These are phyloP conservation scores for Aspergillus fischeri DNA, from an alignment of 2,329 filamentous ascomycete species.

Conservation along the genomic window DNA sequence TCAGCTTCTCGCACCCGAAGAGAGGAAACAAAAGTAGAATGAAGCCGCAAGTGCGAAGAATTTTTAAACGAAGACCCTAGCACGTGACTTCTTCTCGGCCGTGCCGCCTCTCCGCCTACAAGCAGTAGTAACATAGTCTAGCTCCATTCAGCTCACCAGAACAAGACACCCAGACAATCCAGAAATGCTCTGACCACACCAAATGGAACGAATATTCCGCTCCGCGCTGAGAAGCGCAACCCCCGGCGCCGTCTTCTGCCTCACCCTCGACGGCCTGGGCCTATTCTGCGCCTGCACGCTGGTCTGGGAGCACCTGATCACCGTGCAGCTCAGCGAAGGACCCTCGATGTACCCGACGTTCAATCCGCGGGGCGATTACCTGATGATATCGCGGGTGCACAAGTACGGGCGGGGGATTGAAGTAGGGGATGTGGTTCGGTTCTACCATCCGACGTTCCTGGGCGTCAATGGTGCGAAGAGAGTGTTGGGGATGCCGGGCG, in stretches of 20 bases:
- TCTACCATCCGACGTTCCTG: slow-evolving; percentile 66
- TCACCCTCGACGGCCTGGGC: slow-evolving; percentile 30
- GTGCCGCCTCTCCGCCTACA: slow-evolving; percentile 5
- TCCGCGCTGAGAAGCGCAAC: slow-evolving; percentile 19
- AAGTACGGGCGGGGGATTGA: slow-evolving; percentile 62
- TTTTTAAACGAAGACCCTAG: background rate
- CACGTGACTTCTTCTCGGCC: slow-evolving; percentile 12
- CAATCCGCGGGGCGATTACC: slow-evolving; percentile 60
- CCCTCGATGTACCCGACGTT: slow-evolving; percentile 91
- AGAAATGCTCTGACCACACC: slow-evolving; percentile 5
- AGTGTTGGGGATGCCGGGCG: slow-evolving; percentile 66
- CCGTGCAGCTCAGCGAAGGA: slow-evolving; percentile 59
- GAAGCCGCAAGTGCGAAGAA: background rate
- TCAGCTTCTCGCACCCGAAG: background rate
- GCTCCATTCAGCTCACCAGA: background rate
- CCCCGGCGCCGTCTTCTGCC: slow-evolving; percentile 21
- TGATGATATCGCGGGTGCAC: slow-evolving; percentile 65
- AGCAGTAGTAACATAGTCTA: background rate
- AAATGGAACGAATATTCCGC: slow-evolving; percentile 31
- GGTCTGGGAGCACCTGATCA: slow-evolving; percentile 57
- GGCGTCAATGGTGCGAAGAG: slow-evolving; percentile 69
- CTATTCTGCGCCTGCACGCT: slow-evolving; percentile 34
- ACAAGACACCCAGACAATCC: background rate
- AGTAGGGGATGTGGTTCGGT: slow-evolving; percentile 83
- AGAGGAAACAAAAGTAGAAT: slow-evolving; percentile 2